Conservation (phyloP, 148 eudicot genomes). For the Camellia lanceoleosa region DNA sequence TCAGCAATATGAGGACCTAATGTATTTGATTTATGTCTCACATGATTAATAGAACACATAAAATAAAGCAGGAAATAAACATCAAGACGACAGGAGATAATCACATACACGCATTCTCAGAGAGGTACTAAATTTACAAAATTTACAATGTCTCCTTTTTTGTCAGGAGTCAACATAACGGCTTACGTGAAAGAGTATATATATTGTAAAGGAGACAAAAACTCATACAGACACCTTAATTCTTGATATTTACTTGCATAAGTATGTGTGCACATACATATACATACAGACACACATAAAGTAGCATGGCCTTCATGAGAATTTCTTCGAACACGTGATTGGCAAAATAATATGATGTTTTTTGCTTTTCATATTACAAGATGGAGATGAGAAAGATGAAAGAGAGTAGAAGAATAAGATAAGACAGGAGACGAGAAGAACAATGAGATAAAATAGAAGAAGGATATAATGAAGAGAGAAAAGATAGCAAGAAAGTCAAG, state of each 20-base stretch:
- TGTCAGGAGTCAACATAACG: not conserved
- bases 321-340: not conserved
- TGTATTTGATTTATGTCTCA: not conserved
- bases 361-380: too few relatives aligned
- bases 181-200: not conserved
- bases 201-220: too few relatives aligned
- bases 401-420: too few relatives aligned
- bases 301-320: not conserved
- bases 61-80: not conserved
- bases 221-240: constrained; percentile 1
- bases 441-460: too few relatives aligned
- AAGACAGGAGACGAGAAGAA: too few relatives aligned
- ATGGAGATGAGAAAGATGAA: too few relatives aligned
- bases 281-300: too few relatives aligned
- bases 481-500: too few relatives aligned
- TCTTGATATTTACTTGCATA: not conserved
- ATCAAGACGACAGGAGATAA: not conserved
- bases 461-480: too few relatives aligned
- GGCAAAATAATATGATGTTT: not conserved
- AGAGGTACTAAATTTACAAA: not conserved
- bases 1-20: constrained; percentile 2
- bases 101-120: not conserved
- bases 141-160: not conserved
- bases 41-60: not conserved
- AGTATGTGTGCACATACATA: not conserved